phyloP scores from a whole-genome alignment of 225 moss, liverwort and hornwort genomes.

The Polytrichum formosum region DNA sequence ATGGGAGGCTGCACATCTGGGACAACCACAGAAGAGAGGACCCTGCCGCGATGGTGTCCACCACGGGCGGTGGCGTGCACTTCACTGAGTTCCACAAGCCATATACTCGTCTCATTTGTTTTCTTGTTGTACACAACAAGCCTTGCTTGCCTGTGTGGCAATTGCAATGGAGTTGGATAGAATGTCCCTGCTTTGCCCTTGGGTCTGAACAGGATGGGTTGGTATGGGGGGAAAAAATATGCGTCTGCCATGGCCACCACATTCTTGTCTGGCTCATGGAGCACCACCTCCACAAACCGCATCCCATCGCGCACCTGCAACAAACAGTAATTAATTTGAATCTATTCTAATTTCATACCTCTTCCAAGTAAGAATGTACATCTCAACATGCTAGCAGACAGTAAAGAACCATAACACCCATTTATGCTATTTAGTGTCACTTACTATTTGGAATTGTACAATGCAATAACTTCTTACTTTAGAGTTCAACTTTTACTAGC shows the following conservation, averaged over 20 bases:
- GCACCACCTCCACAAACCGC: conserved; percentile 78
- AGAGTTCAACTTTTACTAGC: too few relatives aligned
- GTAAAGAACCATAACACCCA: too few relatives aligned
- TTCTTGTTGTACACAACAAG: conserved; percentile 71
- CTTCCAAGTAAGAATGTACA: too few relatives aligned
- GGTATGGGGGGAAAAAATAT: conserved; percentile 77
- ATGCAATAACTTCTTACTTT: too few relatives aligned
- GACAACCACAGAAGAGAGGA: conserved; percentile 52
- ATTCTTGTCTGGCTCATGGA: conserved; percentile 74
- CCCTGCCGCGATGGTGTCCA: conserved; percentile 73
- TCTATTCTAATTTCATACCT: too few relatives aligned
- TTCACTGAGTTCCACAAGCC: conserved; percentile 70
- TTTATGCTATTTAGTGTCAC: too few relatives aligned
- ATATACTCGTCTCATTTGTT: conserved; percentile 70
- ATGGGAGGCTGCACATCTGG: conserved; percentile 86
- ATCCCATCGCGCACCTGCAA: conserved; percentile 73
- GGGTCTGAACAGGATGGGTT: conserved; percentile 50
- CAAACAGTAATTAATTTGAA: neutral
- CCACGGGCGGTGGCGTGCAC: conserved; percentile 74
- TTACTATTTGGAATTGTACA: too few relatives aligned
- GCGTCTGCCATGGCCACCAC: conserved; percentile 76
- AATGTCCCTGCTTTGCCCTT: conserved; percentile 58
- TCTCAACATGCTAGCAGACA: too few relatives aligned
- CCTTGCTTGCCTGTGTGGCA: conserved; percentile 71
- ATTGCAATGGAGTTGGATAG: conserved; percentile 41